Conservation (phyloP, 1,139 yeast species). For the Candida tunisiensis region DNA sequence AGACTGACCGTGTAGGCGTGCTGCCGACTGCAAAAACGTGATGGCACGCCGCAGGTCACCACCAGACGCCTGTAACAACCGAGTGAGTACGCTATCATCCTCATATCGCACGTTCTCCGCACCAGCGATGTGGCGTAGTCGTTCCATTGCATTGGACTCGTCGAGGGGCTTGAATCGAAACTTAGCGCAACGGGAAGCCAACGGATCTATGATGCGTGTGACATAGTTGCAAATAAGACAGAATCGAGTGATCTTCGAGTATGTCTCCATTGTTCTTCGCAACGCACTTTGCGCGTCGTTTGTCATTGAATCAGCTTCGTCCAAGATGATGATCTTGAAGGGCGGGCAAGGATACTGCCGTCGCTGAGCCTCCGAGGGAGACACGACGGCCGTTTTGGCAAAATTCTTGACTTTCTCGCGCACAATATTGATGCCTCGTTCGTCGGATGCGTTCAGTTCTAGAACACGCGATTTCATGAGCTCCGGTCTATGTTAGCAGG, state of each 20-base stretch:
- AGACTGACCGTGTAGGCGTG: conserved; percentile 15
- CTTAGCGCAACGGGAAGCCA: conserved; percentile 92
- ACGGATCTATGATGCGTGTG: conserved; percentile 88
- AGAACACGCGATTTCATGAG: conserved; percentile 62
- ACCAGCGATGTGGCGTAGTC: conserved; percentile 46
- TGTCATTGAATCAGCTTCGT: conserved; percentile 63
- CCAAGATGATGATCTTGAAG: conserved; percentile 49
- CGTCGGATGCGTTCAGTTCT: conserved; percentile 92
- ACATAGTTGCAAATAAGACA: conserved; percentile 91
- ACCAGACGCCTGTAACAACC: conserved; percentile 48
- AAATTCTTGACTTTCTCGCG: conserved; percentile 85
- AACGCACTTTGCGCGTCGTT: conserved; percentile 92
- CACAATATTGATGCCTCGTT: conserved; percentile 84
- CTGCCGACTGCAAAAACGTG: conserved; percentile 77
- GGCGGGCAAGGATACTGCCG: conserved; percentile 87
- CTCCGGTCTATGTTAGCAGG: conserved; percentile 38
- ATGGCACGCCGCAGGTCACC: conserved; percentile 94
- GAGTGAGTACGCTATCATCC: conserved; percentile 35
- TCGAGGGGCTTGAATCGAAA: conserved; percentile 77
- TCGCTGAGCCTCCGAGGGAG: conserved; percentile 51
- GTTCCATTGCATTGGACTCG: conserved; percentile 44
- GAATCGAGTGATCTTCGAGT: conserved; percentile 80
- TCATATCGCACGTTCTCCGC: conserved; percentile 29
- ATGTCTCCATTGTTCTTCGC: conserved; percentile 92
- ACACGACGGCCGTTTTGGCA: conserved; percentile 76